Evolutionary conservation across 208 protist genomes (phyloP), one percentile per base, ranked within the genome.

Genomic region (Crithidia sp.): DNA sequence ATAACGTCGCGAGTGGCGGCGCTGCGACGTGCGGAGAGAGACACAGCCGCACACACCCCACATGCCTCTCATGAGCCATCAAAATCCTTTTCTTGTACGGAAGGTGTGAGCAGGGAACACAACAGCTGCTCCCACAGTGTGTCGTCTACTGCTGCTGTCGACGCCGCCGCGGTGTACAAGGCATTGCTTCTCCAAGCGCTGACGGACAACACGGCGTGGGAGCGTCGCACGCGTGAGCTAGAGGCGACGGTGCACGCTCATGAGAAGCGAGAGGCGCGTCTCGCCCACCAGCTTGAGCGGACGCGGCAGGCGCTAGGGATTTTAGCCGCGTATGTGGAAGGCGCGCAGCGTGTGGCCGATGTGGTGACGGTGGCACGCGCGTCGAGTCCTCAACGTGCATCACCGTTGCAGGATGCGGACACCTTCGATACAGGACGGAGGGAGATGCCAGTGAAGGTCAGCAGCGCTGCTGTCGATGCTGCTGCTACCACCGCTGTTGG

Each of bases 131-230:
- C 28, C 28, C 28, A 28, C 28, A 28, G 28, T 28, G 28, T 28
- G 28, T 28, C 28, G 28, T 28, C 28, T 28, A 28, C 28, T 28
- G 28, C 28, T 28, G 28, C 45, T 49, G 45, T 7, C 50, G 14
- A 55, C 50, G 12, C 0, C 16, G 10, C 19, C 62, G 50, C 50
- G 58, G 14, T 77, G 28, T 77, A 77, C 43, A 64, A 60, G 12
- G 47, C 54, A 13, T 58, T 77, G 36, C 71, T 77, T 41, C 65
- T 77, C 5, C 72, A 77, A 14, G 72, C 72, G 0, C 53, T 77
- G 41, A 56, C 60, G 10, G 72, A 77, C 50, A 10, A 65, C 17
- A 64, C 65, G 7, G 65, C 65, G 40, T 77, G 72, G 72, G 72
- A 77, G 58, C 63, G 65, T 14, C 72, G 36, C 3, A 58, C 65